Base-by-base conservation (phyloP, 2,329 filamentous ascomycete species). In the Colletotrichum horii region DNA sequence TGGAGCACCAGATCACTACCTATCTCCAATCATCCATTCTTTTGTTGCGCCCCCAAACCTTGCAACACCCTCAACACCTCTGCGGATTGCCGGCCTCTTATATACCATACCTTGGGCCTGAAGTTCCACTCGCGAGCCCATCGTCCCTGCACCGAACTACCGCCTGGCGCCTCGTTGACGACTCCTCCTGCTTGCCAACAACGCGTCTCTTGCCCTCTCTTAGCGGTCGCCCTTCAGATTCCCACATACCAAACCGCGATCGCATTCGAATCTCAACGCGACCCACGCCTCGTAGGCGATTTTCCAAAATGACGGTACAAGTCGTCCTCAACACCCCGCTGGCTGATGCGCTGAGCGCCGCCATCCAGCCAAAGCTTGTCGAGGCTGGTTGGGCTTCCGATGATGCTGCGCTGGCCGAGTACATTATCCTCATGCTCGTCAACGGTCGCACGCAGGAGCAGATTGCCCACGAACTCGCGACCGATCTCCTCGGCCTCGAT, bases 381-480 rank as follows among this genome's bases (percentile, higher is more conserved):
- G 96, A 99, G 86, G 93, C 96, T 79, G 96, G 96, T 81, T 98
- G 97, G 96, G 96, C 93, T 77, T 93, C 94, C 34, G 94, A 95
- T 80, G 95, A 96, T 84, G 93, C 93, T 28, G 95, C 95, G 48
- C 91, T 99, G 75, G 94, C 96, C 75, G 97, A 99, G 87, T 99
- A 98, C 87, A 97, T 99, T 79, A 94, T 98, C 75, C 92, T 98
- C 78, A 98, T 98, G 96, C 91, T 99, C 36, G 95, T 95, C 77
- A 98, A 98, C 86, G 95, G 96, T 80, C 98, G 98, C 85, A 96
- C 94, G 6, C 94, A 98, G 83, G 93, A 96, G 66, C 94, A 98
- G 83, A 96, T 99, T 78, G 94, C 96, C 12, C 88, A 91, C 58
- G 97, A 99, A 83, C 92, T 99, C 16, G 94, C 96, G 2, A 94